Evolutionary conservation across 225 moss, liverwort and hornwort species (phyloP).

Genomic region (Thuidium tamariscinum): DNA sequence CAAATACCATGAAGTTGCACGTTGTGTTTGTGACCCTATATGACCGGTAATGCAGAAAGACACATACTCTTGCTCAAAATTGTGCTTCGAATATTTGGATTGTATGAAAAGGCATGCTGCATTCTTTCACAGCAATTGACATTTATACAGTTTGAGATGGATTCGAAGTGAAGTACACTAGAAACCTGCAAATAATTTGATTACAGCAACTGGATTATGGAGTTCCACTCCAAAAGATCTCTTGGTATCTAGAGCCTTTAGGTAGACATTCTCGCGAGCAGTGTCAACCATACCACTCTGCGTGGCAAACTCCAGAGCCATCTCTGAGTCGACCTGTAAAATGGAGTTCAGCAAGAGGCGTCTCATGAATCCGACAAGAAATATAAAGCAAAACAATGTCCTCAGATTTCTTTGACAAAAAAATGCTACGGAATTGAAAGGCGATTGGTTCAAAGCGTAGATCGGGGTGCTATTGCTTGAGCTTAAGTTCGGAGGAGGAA

Average conservation of each 20-base stretch:
- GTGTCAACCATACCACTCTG: conserved; percentile 95
- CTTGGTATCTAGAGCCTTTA: conserved; percentile 51
- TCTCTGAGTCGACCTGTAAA: conserved; percentile 89
- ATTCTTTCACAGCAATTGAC: background rate
- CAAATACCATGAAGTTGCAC: background rate
- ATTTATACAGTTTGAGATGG: background rate
- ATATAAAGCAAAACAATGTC: background rate
- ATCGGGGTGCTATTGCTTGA: background rate
- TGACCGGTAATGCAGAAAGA: background rate
- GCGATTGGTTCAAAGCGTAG: background rate
- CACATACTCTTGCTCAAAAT: background rate
- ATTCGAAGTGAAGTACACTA: background rate
- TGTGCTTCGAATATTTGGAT: background rate
- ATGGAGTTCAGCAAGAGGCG: background rate
- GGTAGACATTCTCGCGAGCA: conserved; percentile 62
- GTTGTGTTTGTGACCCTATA: background rate
- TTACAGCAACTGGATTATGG: conserved; percentile 70
- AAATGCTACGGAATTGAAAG: background rate
- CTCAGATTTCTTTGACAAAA: background rate
- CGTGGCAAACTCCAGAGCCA: conserved; percentile 94
- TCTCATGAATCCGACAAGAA: background rate
- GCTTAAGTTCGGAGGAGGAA: background rate
- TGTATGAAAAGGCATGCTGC: background rate
- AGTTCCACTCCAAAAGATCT: conserved; percentile 50
- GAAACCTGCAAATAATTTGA: conserved; percentile 63